Conservation (phyloP, 2,329 filamentous ascomycete species). For the Fusarium decemcellulare region DNA sequence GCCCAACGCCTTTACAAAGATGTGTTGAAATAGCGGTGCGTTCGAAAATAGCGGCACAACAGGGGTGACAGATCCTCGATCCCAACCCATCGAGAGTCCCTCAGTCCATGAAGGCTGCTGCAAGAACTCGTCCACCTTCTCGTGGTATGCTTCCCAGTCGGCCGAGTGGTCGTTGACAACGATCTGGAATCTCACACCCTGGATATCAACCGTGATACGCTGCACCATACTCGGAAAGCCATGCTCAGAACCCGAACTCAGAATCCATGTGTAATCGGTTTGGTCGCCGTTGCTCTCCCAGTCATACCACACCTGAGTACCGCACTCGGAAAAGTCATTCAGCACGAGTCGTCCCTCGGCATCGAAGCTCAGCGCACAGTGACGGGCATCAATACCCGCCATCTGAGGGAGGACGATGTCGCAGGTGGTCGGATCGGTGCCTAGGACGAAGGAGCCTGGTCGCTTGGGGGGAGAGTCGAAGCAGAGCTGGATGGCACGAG, state of each 20-base stretch:
- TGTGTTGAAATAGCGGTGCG: slow-evolving; percentile 51
- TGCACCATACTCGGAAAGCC: slow-evolving; percentile 53
- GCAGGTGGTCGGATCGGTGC: slow-evolving; percentile 53
- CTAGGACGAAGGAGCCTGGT: slow-evolving; percentile 55
- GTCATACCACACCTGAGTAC: slow-evolving; percentile 60
- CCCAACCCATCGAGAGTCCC: slow-evolving; percentile 48
- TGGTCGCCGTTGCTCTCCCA: slow-evolving; percentile 56
- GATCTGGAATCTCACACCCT: slow-evolving; percentile 56
- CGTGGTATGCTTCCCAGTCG: slow-evolving; percentile 51
- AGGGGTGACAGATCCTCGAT: slow-evolving; percentile 43
- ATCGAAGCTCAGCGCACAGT: slow-evolving; percentile 58
- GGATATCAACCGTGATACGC: slow-evolving; percentile 56
- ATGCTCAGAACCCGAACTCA: slow-evolving; percentile 50
- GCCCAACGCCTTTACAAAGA: slow-evolving; percentile 54
- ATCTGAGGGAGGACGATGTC: slow-evolving; percentile 55
- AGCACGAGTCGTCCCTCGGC: slow-evolving; percentile 55
- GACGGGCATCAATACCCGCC: slow-evolving; percentile 52
- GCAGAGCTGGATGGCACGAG: slow-evolving; percentile 53
- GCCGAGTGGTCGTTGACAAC: slow-evolving; percentile 54
- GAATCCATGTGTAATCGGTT: slow-evolving; percentile 53
- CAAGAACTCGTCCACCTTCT: slow-evolving; percentile 53
- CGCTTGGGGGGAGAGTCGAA: slow-evolving; percentile 53
- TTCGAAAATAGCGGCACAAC: slow-evolving; percentile 48
- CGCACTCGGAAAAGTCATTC: slow-evolving; percentile 54
- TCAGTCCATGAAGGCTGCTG: slow-evolving; percentile 47